Evolutionary conservation across 441 rosid species (phyloP).

Genomic region (Isatis lusitanica): DNA sequence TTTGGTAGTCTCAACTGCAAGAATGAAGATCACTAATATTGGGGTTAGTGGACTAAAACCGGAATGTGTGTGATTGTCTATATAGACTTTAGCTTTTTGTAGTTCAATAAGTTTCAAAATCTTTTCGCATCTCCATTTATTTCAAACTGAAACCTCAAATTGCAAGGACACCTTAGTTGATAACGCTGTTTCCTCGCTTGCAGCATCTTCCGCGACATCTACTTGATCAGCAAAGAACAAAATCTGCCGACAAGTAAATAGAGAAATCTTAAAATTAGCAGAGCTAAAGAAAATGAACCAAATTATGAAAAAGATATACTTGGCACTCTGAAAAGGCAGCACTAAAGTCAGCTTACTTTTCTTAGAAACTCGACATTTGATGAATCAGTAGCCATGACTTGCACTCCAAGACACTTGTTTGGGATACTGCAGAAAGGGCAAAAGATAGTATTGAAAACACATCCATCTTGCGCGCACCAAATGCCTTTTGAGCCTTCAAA

Average conservation of each 20-base stretch:
- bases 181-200: constrained; percentile 27
- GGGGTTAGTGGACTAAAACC: neutral
- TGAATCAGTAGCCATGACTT: constrained; percentile 83
- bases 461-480: constrained; percentile 90
- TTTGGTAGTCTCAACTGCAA: constrained; percentile 68
- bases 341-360: constrained; percentile 50
- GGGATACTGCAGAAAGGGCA: constrained; percentile 79
- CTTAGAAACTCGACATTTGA: constrained; percentile 70
- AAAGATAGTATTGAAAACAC: constrained; percentile 71
- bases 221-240: constrained; percentile 57
- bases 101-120: no score
- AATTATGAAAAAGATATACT: neutral
- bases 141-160: no score
- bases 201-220: constrained; percentile 43
- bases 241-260: constrained; percentile 47
- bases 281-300: neutral
- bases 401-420: constrained; percentile 71
- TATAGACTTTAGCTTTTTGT: no score
- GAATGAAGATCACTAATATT: neutral
- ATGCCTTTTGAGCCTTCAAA: constrained; percentile 47
- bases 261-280: no score
- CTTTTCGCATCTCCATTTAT: no score
- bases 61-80: no score
- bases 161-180: neutral
- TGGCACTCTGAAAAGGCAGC: neutral